Evolutionary conservation across 768 basidiomycete genomes (phyloP), one percentile per base, ranked within the genome.

Genomic region (Leccinum arenicola): DNA sequence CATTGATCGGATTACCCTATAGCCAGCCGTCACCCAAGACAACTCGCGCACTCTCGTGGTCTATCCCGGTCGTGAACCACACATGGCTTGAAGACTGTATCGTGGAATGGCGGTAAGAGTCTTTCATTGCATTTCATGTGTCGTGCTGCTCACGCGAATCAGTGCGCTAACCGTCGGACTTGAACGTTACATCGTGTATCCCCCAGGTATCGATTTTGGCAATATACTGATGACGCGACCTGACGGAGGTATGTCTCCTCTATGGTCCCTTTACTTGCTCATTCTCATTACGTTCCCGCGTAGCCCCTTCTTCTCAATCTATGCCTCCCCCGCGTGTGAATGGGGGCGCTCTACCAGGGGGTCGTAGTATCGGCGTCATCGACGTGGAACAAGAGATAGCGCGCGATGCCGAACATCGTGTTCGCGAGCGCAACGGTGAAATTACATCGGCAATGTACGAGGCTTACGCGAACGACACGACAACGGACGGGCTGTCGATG

Each of bases 11-110:
- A 50, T 50, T 1, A 21, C 3, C 2, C 15, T 25, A 27, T 50
- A 81, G 81, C 40, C 73, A 75, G 23, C 73, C 71, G 4, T 74
- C 73, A 6, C 72, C 72, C 2, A 97, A 97, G 74, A 86, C 89
- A 0, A 74, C 75, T 7, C 90, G 89, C 66, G 92, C 93, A 0
- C 76, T 78, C 8, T 76, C 83, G 0, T 96, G 95, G 95, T 84
- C 83, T 0, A 89, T 95, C 61, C 88, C 93, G 0, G 78, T 95
- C 58, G 88, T 95, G 11, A 96, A 94, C 64, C 95, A 98, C 65
- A 80, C 82, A 0, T 97, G 93, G 93, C 78, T 97, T 3, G 95
- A 97, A 68, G 92, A 95, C 61, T 95, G 92, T 69, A 90, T 95
- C 67, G 74, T 85, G 21, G 80, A 85, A 54, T 97, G 95, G 94